Percentiles rank a stretch among this genome's conserved stretches.
Evolutionary conservation across 345 rosid species (phyloP).

Genomic region (Brassica nigra): DNA sequence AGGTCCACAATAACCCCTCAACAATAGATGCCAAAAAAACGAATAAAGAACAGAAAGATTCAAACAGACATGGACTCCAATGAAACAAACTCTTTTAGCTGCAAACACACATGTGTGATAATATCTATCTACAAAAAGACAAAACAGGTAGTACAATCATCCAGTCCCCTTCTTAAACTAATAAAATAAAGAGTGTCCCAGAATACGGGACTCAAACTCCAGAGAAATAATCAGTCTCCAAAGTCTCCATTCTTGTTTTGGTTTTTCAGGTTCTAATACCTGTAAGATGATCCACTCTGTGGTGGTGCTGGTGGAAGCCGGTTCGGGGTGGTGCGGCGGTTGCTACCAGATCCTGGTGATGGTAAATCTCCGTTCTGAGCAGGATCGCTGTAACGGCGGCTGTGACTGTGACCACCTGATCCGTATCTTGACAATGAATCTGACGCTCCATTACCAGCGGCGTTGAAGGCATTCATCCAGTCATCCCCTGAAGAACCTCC

Average conservation of each 20-base stretch:
- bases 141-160: constrained; percentile 6
- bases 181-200: constrained; percentile 12
- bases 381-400: constrained; percentile 74
- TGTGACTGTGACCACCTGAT: constrained; percentile 51
- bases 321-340: constrained; percentile 77
- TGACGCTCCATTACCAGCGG: constrained; percentile 69
- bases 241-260: not conserved
- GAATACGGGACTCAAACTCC: constrained; percentile 2
- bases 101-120: not conserved
- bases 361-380: constrained; percentile 71
- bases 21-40: not conserved
- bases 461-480: constrained; percentile 96
- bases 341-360: constrained; percentile 50
- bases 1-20: not conserved
- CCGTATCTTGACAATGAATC: constrained; percentile 52
- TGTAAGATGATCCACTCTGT: constrained; percentile 49
- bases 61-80: not conserved
- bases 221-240: not conserved
- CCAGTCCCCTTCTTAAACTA: not conserved
- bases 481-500: constrained; percentile 75
- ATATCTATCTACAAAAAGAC: constrained; percentile 38
- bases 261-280: constrained; percentile 44
- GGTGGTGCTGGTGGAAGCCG: constrained; percentile 94
- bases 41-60: not conserved
- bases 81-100: not conserved